Percentiles rank a stretch among this genome's conserved stretches.
Evolutionary conservation across 1,284 basidiomycete species (phyloP).

Genomic region (Cryptococcus sp.): DNA sequence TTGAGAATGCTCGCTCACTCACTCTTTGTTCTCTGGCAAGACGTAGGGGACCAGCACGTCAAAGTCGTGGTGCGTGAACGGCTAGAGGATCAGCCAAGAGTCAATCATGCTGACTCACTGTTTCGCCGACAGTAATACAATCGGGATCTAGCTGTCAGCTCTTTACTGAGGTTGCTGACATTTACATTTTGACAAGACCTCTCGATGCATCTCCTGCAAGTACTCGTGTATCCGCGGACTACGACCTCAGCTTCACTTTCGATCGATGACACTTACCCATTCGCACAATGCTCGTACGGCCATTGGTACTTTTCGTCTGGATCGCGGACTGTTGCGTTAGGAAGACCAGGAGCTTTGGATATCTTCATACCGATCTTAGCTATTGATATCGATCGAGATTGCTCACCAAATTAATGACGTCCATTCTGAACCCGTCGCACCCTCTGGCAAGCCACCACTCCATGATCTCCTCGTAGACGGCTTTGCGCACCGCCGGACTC

Average conservation of each 20-base stretch:
- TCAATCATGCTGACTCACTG: not conserved
- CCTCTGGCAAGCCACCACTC: slow-evolving; percentile 54
- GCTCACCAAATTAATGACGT: slow-evolving; percentile 11
- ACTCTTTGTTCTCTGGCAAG: slow-evolving; percentile 12
- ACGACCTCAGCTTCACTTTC: slow-evolving; percentile 43
- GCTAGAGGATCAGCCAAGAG: slow-evolving; percentile 6
- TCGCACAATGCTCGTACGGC: slow-evolving; percentile 60
- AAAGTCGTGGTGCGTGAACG: slow-evolving; percentile 13
- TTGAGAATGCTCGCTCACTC: not conserved
- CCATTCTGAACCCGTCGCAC: slow-evolving; percentile 52
- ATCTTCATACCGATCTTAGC: slow-evolving; percentile 64
- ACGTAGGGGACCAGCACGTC: slow-evolving; percentile 13
- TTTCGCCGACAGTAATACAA: slow-evolving; percentile 16
- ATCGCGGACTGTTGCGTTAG: slow-evolving; percentile 62
- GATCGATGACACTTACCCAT: slow-evolving; percentile 57
- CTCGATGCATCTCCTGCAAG: slow-evolving; percentile 64
- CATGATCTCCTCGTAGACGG: slow-evolving; percentile 46
- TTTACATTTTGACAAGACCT: slow-evolving; percentile 54
- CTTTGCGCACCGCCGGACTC: slow-evolving; percentile 34
- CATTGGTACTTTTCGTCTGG: slow-evolving; percentile 61
- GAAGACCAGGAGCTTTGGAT: slow-evolving; percentile 63
- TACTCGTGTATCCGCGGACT: slow-evolving; percentile 69
- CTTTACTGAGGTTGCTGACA: not conserved
- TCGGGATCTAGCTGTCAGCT: slow-evolving; percentile 7
- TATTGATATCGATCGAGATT: slow-evolving; percentile 27